phyloP scores from a whole-genome alignment of 139 green algal species.

The Chloropicon primus region DNA sequence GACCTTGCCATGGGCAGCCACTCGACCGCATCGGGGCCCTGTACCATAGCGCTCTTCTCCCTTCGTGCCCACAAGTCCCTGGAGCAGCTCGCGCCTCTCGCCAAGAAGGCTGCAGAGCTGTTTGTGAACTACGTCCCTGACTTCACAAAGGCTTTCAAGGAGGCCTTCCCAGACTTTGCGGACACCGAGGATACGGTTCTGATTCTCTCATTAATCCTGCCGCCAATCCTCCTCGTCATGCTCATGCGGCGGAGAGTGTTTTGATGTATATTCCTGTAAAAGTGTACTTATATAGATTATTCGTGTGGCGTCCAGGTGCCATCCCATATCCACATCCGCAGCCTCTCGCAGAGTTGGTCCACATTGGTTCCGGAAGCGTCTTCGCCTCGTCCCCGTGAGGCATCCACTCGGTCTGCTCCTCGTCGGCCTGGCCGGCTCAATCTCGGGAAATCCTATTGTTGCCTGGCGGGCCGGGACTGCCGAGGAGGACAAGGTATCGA shows the following conservation, averaged over 20 bases:
- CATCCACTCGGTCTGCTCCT: no score
- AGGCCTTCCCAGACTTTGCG: neutral
- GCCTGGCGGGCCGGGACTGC: no score
- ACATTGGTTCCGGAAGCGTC: no score
- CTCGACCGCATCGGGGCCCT: neutral
- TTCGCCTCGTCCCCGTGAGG: no score
- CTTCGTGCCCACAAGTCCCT: neutral
- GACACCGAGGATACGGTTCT: neutral
- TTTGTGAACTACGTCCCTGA: neutral
- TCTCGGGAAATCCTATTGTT: no score
- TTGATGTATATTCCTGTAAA: no score
- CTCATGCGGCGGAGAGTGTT: neutral
- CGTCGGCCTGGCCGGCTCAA: no score
- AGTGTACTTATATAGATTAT: no score
- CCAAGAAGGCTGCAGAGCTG: neutral
- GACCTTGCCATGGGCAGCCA: neutral
- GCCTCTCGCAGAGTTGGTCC: no score
- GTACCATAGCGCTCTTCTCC: neutral
- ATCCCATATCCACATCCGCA: neutral
- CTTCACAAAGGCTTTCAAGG: neutral
- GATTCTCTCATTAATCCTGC: neutral
- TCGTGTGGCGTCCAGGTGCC: neutral
- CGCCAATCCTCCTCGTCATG: neutral
- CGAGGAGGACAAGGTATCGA: no score
- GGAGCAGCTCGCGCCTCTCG: neutral